A percentile compares a stretch with the other conserved stretches of the same genome.
phyloP scores from a whole-genome alignment of 768 basidiomycete genomes.

The Mycena epipterygia region DNA sequence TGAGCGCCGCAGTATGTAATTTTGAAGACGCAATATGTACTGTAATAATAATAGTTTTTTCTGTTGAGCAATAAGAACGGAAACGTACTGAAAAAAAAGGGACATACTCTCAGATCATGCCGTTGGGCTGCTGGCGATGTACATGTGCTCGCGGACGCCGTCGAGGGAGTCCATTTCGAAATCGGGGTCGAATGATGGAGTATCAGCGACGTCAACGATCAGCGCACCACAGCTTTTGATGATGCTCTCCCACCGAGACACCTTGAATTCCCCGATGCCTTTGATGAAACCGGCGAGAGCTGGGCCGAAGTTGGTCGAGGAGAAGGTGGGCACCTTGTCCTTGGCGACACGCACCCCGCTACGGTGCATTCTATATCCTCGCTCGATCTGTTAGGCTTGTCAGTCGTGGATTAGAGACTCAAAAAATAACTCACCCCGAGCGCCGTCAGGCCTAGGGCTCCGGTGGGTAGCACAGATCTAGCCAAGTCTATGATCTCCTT shows the following conservation, averaged over 20 bases:
- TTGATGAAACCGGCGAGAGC: not conserved
- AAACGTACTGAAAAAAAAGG: not conserved
- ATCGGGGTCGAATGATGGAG: not conserved
- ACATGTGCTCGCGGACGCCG: constrained; percentile 1
- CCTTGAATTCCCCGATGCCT: not conserved
- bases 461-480: not conserved
- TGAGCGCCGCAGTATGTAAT: not conserved
- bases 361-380: not conserved
- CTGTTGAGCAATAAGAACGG: not conserved
- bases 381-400: not conserved
- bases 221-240: not conserved
- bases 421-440: not conserved
- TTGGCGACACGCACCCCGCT: not conserved
- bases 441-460: not conserved
- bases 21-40: not conserved
- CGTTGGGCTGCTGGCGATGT: constrained; percentile 15
- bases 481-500: not conserved
- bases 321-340: not conserved
- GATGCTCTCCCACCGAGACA: constrained; percentile 13
- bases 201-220: not conserved
- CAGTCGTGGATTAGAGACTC: not conserved
- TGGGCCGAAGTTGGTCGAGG: not conserved
- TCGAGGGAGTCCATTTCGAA: not conserved
- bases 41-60: not conserved
- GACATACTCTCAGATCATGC: constrained; percentile 7